A percentile compares a stretch with the other conserved stretches of the same genome.
Evolutionary conservation across 805 yeast genomes (phyloP).

Genomic region (Schizosaccharomyces lindneri): DNA sequence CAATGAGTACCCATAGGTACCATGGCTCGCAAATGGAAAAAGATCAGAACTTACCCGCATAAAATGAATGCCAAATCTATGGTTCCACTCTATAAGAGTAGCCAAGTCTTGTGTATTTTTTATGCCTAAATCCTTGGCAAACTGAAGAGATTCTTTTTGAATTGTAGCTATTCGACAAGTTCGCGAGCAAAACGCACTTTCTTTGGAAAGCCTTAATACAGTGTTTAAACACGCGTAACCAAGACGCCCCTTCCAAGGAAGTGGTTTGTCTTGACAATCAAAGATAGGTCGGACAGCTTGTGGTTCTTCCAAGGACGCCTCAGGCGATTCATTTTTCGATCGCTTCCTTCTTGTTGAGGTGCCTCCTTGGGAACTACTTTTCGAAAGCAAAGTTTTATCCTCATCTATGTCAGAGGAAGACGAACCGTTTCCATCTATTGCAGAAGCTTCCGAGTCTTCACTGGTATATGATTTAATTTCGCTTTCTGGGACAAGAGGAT

Average conservation of each 20-base stretch:
- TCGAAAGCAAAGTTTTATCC: too few relatives aligned
- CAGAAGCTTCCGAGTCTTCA: not conserved
- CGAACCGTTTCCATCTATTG: not conserved
- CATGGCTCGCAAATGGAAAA: slow-evolving; percentile 3
- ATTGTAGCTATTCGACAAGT: slow-evolving; percentile 1
- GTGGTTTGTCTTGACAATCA: not conserved
- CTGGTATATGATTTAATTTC: not conserved
- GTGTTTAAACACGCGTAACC: slow-evolving; percentile 1
- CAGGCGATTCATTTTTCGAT: not conserved
- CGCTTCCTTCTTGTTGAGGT: too few relatives aligned
- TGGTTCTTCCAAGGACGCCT: not conserved
- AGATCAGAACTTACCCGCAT: not conserved
- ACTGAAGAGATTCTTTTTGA: not conserved
- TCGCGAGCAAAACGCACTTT: not conserved
- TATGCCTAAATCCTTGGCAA: not conserved
- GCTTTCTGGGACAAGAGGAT: not conserved
- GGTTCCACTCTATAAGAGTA: not conserved
- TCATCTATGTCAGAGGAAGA: too few relatives aligned
- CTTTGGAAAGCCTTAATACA: not conserved
- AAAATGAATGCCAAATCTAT: slow-evolving; percentile 1
- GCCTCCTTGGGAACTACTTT: too few relatives aligned
- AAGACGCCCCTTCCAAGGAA: not conserved
- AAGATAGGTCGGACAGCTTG: not conserved
- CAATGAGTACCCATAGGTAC: slow-evolving; percentile 1
- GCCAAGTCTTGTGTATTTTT: not conserved